A percentile compares a stretch with the other conserved stretches of the same genome.
These are phyloP conservation scores for Paecilomyces sp. DNA, from an alignment of 2,329 filamentous ascomycete genomes.

Conservation along the genomic window DNA sequence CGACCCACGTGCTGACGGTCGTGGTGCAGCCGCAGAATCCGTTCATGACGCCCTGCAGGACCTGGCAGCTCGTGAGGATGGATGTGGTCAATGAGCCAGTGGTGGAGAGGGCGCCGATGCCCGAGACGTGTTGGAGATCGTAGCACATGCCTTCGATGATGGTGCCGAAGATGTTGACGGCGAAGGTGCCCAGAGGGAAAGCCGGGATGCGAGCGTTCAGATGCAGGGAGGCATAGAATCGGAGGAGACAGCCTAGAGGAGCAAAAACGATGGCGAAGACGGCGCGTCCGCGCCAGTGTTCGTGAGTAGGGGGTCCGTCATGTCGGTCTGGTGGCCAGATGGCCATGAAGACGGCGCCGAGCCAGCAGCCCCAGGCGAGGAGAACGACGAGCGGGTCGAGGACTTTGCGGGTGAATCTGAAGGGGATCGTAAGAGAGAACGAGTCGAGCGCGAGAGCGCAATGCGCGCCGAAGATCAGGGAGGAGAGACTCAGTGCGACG, in stretches of 20 bases:
- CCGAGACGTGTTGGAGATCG: conserved; percentile 64
- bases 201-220: conserved; percentile 61
- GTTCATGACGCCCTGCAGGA: conserved; percentile 60
- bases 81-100: conserved; percentile 33
- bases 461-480: conserved; percentile 66
- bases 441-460: conserved; percentile 57
- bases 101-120: conserved; percentile 35
- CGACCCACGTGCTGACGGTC: conserved; percentile 62
- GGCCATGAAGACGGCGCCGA: conserved; percentile 65
- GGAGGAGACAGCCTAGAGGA: conserved; percentile 66
- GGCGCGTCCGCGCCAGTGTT: conserved; percentile 67
- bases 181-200: conserved; percentile 83
- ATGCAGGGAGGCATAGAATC: conserved; percentile 64
- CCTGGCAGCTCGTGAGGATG: conserved; percentile 52
- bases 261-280: conserved; percentile 76
- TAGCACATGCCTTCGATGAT: conserved; percentile 67
- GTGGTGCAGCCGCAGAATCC: conserved; percentile 62
- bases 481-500: conserved; percentile 61
- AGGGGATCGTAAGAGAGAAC: conserved; percentile 55
- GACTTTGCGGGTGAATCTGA: conserved; percentile 48
- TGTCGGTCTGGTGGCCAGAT: conserved; percentile 60
- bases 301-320: conserved; percentile 17
- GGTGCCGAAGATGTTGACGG: conserved; percentile 72
- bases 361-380: conserved; percentile 68
- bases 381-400: conserved; percentile 59